Evolutionary conservation across 495 filamentous ascomycete genomes (phyloP), one percentile per base, ranked within the genome.

Genomic region (Cudoniella acicularis): DNA sequence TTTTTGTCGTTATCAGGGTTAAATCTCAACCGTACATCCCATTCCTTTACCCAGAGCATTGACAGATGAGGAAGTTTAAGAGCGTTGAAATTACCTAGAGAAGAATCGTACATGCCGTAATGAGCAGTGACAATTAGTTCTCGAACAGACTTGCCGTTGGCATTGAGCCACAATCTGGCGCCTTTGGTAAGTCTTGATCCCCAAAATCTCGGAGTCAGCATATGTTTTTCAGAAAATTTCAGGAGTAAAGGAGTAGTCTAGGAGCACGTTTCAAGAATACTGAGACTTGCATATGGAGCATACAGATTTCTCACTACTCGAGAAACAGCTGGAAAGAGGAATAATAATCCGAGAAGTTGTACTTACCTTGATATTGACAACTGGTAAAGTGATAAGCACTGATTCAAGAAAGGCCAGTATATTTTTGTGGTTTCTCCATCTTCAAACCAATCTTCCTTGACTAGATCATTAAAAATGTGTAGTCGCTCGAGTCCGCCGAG

Each of bases 1-100:
- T n/a, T n/a, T n/a, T n/a, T n/a, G n/a, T n/a, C 30, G 30, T 36
- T 6, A 13, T 36, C 30, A 4, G 6, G 13, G 30, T 36, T 4
- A 36, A 6, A 4, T 36, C 30, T 4, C 13, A 13, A 6, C 30
- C 13, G 6, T 6, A 36, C 30, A 36, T 36, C 13, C 4, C 30
- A 36, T 43, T 60, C 57, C 1, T 43, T 36, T 20, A 22, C 17
- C 18, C 36, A 60, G 18, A 60, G 25, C 57, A 60, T 60, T 8
- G 57, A 48, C 1, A 60, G 26, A 2, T 60, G 23, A n/a, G 53
- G 42, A 40, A 54, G 26, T 1, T 23, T 4, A n/a, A 60, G n/a
- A 23, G 41, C 4, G 0, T 36, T 21, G 26, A 48, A 60, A n/a
- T 48, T 41, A 20, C 41, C 23, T 9, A 60, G 23, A 16, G 1